Evolutionary conservation across 2,329 filamentous ascomycete species (phyloP), one percentile per base, ranked within the genome.

Genomic region (Penicillium griseofulvum): DNA sequence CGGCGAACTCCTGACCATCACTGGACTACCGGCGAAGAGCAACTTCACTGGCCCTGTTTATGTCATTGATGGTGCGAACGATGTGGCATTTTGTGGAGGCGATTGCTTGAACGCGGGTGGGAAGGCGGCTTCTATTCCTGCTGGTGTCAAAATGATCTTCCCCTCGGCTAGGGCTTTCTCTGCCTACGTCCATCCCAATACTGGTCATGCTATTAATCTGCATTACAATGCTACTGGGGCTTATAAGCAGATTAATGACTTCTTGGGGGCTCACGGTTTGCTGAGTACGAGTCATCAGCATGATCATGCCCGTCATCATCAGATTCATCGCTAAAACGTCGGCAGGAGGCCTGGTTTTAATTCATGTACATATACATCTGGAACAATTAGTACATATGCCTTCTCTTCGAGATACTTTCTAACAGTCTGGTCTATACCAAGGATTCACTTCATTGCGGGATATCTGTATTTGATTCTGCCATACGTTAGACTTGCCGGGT

Each of bases 151-250:
- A 38, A 42, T 49, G 17, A 58, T 62, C 31, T 62, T 60, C 52
- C 55, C 62, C 49, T 55, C 39, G 31, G 59, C 57, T 51, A 63
- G 54, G 10, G 51, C 52, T 24, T 65, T 70, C 43, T 52, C 63
- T 45, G 59, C 62, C 8, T 62, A 64, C 39, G 57, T 71, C 3
- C 62, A 68, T 19, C 65, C 65, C 9, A 49, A 63, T 24, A 62
- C 59, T 34, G 67, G 66, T 5, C 68, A 71, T 57, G 66, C 62
- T 5, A 56, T 71, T n/a, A 66, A 68, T 44, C 24, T 70, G 53
- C 68, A 69, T 36, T 57, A 67, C 19, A 68, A 67, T 49, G 62
- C 65, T 14, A 66, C 63, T 2, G 66, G 36, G 7, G 62, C 60
- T 16, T 69, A 67, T 49, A 55, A 64, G 46, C 49, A 58, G 38